Evolutionary conservation across 306 rosid genomes (phyloP), one percentile per base, ranked within the genome.

Genomic region (Ochetophila trinervis): DNA sequence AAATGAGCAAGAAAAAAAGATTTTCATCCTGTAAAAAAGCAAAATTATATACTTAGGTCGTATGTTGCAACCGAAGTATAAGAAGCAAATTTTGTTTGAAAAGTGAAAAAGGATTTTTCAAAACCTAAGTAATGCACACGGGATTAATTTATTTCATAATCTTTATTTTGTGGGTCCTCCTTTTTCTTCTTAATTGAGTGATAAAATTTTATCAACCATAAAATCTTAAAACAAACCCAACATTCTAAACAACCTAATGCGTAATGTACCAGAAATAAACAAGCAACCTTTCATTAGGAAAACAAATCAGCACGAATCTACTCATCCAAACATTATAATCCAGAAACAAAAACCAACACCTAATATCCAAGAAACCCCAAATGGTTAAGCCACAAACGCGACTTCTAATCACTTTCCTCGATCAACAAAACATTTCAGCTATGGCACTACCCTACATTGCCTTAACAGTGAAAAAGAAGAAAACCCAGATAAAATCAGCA

Each of bases 401-500:
- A 47, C 40, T 18, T 47, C 20, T 22, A 23, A 6, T n/a, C 12
- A 62, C 53, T 4, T 3, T 20, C 16, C 8, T 1, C 14, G 19
- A 70, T 5, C 5, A 40, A 18, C 42, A 8, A 12, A 40, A 13
- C 42, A 8, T 7, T 42, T 22, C 44, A 21, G 11, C 8, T 0
- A 56, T 32, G 13, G 37, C 63, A 42, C 24, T 32, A 51, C 57
- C 13, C 65, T 42, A 30, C 59, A 57, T 65, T 49, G 40, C 54
- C 52, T 56, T 27, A 37, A n/a, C 22, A 8, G 44, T 2, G 37
- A 53, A 53, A 23, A 15, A 24, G 17, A 22, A 27, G 21, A 63
- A 68, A 68, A 70, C 45, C 70, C 70, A 60, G 49, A 59, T 52
- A 17, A 22, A 55, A 69, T 44, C 18, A 17, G 36, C 13, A 4